These are phyloP conservation scores for Pseudogymnoascus sp. DNA, from an alignment of 2,329 filamentous ascomycete genomes.

Conservation along the genomic window DNA sequence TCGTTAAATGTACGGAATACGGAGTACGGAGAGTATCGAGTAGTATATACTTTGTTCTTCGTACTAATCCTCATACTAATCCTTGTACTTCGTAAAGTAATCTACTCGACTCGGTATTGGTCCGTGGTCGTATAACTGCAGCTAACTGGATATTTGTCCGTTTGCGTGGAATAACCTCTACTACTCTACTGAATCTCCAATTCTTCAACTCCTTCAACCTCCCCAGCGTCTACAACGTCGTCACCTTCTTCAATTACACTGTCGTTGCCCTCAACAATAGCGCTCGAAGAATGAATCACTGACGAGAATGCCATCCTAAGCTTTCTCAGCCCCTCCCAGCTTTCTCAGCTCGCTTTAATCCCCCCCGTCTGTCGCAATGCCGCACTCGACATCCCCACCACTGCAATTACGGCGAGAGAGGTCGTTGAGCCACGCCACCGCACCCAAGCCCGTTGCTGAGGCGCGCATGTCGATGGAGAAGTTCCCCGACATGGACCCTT, in stretches of 20 bases:
- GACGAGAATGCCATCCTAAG: constrained; percentile 2
- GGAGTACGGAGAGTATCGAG: too few relatives aligned
- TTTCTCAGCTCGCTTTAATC: constrained; percentile 2
- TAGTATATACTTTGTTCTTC: not conserved
- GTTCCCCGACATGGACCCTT: constrained; percentile 43
- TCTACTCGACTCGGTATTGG: not conserved
- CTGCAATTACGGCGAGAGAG: constrained; percentile 2
- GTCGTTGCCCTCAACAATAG: not conserved
- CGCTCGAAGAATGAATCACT: not conserved
- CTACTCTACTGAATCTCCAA: not conserved
- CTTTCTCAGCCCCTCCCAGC: not conserved
- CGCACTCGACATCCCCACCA: constrained; percentile 3
- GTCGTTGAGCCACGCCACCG: not conserved
- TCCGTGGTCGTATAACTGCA: constrained; percentile 4
- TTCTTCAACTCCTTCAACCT: not conserved
- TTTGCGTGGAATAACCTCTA: not conserved
- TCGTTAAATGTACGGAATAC: too few relatives aligned
- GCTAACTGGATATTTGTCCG: constrained; percentile 8
- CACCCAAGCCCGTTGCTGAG: not conserved
- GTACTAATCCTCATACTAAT: not conserved
- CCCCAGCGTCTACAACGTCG: not conserved
- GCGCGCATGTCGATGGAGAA: constrained; percentile 40
- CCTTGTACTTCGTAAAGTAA: not conserved
- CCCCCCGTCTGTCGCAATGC: not conserved
- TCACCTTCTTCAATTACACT: not conserved